phyloP scores from a whole-genome alignment of 2,329 filamentous ascomycete genomes.

The Colletotrichum echinochloae region DNA sequence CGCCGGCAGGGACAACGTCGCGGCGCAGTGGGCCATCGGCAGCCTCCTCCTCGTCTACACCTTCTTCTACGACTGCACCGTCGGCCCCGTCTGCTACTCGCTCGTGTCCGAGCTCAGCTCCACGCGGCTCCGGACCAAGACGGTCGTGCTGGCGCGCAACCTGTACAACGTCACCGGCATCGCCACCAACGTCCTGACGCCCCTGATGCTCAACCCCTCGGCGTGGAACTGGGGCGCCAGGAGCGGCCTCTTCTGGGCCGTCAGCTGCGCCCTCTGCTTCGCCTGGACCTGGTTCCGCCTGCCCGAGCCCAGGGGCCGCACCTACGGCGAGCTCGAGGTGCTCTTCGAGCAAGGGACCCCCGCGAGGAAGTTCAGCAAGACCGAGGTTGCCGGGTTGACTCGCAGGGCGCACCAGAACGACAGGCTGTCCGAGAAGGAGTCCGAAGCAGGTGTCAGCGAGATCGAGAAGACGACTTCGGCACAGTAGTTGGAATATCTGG shows the following conservation, averaged over 20 bases:
- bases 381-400: background rate
- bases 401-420: conserved; percentile 1
- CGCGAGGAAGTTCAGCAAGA: conserved; percentile 55
- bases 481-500: background rate
- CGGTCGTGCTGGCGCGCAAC: conserved; percentile 57
- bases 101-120: conserved; percentile 60
- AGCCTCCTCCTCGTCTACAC: conserved; percentile 59
- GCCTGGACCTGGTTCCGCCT: conserved; percentile 65
- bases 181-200: conserved; percentile 58
- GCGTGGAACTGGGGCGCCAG: conserved; percentile 62
- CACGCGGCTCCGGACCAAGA: conserved; percentile 59
- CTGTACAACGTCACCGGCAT: conserved; percentile 63
- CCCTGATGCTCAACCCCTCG: conserved; percentile 60
- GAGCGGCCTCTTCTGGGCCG: conserved; percentile 60
- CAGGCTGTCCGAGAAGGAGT: conserved; percentile 18
- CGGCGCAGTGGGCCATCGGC: conserved; percentile 62
- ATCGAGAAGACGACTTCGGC: conserved; percentile 27
- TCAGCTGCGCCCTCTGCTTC: conserved; percentile 57
- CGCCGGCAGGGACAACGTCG: conserved; percentile 57
- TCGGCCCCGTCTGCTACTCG: conserved; percentile 60
- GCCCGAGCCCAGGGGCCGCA: conserved; percentile 66
- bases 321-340: conserved; percentile 66
- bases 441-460: conserved; percentile 2
- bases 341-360: conserved; percentile 61
- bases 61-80: conserved; percentile 58